Evolutionary conservation across 306 rosid genomes (phyloP).

Genomic region (Corylus americana): DNA sequence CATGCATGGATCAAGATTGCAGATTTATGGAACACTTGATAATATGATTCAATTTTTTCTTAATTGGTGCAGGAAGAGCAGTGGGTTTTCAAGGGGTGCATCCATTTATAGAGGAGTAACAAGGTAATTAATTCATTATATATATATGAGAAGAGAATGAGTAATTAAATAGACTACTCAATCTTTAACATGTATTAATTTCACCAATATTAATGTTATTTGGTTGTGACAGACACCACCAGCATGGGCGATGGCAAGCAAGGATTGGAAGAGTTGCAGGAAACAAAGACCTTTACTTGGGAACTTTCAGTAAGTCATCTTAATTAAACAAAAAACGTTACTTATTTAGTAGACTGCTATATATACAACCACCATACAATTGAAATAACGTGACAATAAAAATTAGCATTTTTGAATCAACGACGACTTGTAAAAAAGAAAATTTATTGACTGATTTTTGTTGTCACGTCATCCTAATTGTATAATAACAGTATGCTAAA

Average conservation of each 20-base stretch:
- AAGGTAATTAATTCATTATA: slow-evolving; percentile 48
- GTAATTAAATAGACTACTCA: background rate
- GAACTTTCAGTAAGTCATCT: slow-evolving; percentile 76
- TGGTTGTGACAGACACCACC: slow-evolving; percentile 68
- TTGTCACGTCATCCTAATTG: too few relatives aligned
- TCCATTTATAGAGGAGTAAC: slow-evolving; percentile 96
- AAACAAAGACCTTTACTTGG: slow-evolving; percentile 86
- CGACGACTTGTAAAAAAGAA: too few relatives aligned
- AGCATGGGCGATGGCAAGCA: slow-evolving; percentile 98
- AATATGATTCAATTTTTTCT: background rate
- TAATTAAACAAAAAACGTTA: too few relatives aligned
- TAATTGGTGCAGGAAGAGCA: slow-evolving; percentile 70
- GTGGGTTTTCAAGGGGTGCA: slow-evolving; percentile 96
- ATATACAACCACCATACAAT: too few relatives aligned
- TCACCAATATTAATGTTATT: background rate
- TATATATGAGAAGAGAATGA: background rate
- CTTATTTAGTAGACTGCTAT: too few relatives aligned
- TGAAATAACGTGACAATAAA: too few relatives aligned
- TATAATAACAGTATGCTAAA: too few relatives aligned
- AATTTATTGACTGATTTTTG: too few relatives aligned
- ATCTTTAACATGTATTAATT: too few relatives aligned
- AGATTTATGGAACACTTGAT: background rate
- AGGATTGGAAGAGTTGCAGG: slow-evolving; percentile 97
- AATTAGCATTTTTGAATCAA: too few relatives aligned
- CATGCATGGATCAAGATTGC: background rate